Evolutionary conservation across 2,329 filamentous ascomycete species (phyloP), one percentile per base, ranked within the genome.

Genomic region (Trichoderma sp.): DNA sequence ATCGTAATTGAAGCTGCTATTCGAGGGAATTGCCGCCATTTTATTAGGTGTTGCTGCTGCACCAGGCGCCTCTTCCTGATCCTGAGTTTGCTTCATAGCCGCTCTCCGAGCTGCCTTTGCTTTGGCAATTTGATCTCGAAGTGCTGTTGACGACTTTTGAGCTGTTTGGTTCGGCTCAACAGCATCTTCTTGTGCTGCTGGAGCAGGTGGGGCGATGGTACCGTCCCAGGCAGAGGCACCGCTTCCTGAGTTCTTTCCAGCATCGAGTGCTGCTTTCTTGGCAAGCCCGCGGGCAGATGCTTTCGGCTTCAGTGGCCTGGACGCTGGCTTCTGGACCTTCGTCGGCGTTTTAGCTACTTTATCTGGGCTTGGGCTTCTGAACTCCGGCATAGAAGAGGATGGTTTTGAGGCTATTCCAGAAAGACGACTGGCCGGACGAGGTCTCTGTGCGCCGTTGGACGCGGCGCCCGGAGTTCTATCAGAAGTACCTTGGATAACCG

Each of bases 121-220:
- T 74, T 94, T 95, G 47, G 94, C 93, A 72, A 98, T 97, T 66
- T 96, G 94, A 63, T 97, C 93, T 40, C 96, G 89, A 16, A 99
- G 81, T 0, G 94, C 90, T 19, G 87, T 84, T 0, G 95, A 97
- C 0, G 94, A 94, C 74, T 92, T 96, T 49, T 81, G 78, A 65
- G 61, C n/a, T 0, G 61, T 21, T 24, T 63, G 61, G 21, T 52
- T 55, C 24, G 40, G 16, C 10, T 68, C 66, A 21, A 4, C n/a
- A 53, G 35, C n/a, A 21, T 33, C 27, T 16, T 63, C 40, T 7
- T 27, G 59, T 0, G 59, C 74, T 43, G 74, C 72, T 14, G 73
- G 64, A 6, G 73, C 24, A 57, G 72, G 64, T 0, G 77, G 70
- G 2, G 75, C 71, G 43, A 79, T 76, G 0, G 73, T 73, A 16